Evolutionary conservation across 768 basidiomycete species (phyloP), one percentile per base, ranked within the genome.

Genomic region (Gyrodon lividus): DNA sequence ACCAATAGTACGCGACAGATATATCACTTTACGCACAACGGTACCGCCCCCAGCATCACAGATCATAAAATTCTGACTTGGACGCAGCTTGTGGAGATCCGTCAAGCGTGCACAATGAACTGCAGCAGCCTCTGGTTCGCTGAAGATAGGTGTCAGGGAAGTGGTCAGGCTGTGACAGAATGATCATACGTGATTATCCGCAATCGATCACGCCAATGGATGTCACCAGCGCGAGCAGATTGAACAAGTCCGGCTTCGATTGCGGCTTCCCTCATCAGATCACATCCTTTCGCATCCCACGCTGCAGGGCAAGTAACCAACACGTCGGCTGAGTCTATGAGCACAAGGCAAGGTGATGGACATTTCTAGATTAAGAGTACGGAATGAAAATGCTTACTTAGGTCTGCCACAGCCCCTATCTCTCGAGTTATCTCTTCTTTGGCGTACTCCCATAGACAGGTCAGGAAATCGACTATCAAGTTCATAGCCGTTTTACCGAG

Each of bases 11-110:
- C 4, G 24, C 12, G 12, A 48, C 9, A 46, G 30, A 12, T 3
- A 19, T 26, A 47, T 41, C 8, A 46, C 71, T 51, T 56, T 19
- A 71, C 77, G 42, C 70, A 75, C 78, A 42, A 88, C 85, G 10
- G 86, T 89, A 63, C 89, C 89, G 64, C 90, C 89, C 62, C 89
- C 92, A 17, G 90, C 91, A 68, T 95, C 92, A 62, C 88, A 91
- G n/a, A 95, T 88, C 67, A 94, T 84, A 64, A 94, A 94, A 56
- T 84, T 90, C 62, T 94, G 90, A 19, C 84, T 86, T 0, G 89
- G 80, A 45, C 81, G 83, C 48, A 94, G 72, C 57, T 85, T 84
- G 68, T 92, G 89, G 3, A 94, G 73, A 52, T 87, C 83, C 26
- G 88, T 89, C 46, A 94, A 74, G 52, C 87, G 82, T 3, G 87